Conservation (phyloP, 129 eudicot species). For the Apium graveolens region DNA sequence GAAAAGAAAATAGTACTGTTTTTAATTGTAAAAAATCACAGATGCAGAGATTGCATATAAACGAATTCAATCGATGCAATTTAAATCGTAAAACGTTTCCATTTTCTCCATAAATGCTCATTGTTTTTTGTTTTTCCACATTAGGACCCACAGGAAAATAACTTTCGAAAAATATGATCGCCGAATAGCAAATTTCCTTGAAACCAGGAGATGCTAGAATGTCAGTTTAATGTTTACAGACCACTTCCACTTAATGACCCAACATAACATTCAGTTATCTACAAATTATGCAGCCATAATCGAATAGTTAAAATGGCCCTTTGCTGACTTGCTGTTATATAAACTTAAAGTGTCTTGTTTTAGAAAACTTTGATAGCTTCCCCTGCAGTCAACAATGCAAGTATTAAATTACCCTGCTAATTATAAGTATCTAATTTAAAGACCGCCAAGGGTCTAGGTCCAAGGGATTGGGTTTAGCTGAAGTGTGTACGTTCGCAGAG, state of each 20-base stretch:
- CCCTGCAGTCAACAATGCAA: neutral
- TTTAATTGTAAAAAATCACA: neutral
- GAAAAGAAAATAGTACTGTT: neutral
- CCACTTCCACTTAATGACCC: neutral
- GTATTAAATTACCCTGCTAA: neutral
- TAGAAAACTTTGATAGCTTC: neutral
- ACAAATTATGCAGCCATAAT: neutral
- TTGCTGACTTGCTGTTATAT: neutral
- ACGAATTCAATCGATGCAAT: neutral
- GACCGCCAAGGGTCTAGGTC: neutral
- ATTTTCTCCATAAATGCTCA: neutral
- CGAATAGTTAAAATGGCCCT: neutral
- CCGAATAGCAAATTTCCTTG: neutral
- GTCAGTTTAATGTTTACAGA: neutral
- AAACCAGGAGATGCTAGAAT: neutral
- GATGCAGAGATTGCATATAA: neutral
- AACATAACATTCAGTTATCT: neutral
- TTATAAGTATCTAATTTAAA: neutral
- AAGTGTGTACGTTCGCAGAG: neutral
- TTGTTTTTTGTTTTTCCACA: neutral
- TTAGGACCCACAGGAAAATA: neutral
- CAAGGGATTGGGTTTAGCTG: neutral
- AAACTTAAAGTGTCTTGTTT: neutral
- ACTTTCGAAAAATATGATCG: no score
- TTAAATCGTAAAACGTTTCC: neutral